These are phyloP conservation scores for Theobroma cacao DNA, from an alignment of 345 rosid genomes.

Conservation along the genomic window DNA sequence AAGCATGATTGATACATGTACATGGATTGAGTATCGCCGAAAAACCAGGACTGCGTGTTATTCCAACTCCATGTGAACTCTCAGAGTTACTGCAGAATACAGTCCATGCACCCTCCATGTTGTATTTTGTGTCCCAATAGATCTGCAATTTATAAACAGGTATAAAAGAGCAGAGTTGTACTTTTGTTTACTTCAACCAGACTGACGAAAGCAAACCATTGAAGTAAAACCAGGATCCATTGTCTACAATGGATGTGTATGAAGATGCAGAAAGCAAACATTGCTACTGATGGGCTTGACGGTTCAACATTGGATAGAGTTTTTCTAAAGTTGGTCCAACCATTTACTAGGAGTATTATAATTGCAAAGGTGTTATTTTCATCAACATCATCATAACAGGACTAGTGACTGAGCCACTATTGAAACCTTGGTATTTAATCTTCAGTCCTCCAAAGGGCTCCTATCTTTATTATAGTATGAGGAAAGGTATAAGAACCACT, in stretches of 20 bases:
- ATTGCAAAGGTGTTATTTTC: too few species aligned
- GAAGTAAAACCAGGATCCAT: neutral
- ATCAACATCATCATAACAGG: too few species aligned
- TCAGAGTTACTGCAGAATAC: conserved; percentile 17
- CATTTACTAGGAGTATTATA: too few species aligned
- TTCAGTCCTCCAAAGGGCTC: too few species aligned
- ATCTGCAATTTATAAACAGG: neutral
- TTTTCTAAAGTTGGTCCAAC: too few species aligned
- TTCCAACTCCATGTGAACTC: conserved; percentile 10
- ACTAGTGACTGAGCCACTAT: too few species aligned
- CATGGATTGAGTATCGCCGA: conserved; percentile 15
- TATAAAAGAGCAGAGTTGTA: neutral
- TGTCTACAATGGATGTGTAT: neutral
- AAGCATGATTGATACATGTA: conserved; percentile 25
- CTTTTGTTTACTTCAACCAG: neutral
- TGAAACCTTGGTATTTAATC: too few species aligned
- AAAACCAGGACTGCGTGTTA: conserved; percentile 12
- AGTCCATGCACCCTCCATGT: conserved; percentile 25
- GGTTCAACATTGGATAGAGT: too few species aligned
- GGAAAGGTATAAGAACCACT: neutral
- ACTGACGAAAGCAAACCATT: neutral
- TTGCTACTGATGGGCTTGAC: neutral
- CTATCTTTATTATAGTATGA: neutral
- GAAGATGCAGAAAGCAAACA: neutral
- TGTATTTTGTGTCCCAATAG: neutral